Evolutionary conservation across 2,329 filamentous ascomycete species (phyloP), one percentile per base, ranked within the genome.

Genomic region (Trichoderma breve): DNA sequence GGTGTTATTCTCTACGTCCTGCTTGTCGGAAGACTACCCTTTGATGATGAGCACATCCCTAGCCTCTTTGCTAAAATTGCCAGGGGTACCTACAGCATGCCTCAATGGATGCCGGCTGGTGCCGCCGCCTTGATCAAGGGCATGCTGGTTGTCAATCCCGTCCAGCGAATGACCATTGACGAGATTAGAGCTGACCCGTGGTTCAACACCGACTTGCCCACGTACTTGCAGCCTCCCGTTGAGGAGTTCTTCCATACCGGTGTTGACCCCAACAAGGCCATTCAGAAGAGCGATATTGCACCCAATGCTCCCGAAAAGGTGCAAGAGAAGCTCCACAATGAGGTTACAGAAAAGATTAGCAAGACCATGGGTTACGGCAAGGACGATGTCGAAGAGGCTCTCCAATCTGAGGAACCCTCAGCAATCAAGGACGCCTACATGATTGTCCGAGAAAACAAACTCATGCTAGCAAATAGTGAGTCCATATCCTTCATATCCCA

Each of bases 381-480:
- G 80, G 92, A 92, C 73, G 96, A 99, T 84, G 95, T 99, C 68
- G 93, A 98, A 79, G 96, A 98, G 81, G 95, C 96, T 26, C 85
- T 99, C 74, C 92, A 92, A 78, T 94, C 94, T 71, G 91, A 96
- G 68, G 96, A 99, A 80, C 96, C 96, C 14, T 98, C 95, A 72
- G 95, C 96, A 12, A 98, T 99, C 86, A 99, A 99, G 83, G 96
- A 99, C 82, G 96, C 96, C 1, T 99, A 98, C 83, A 91, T 98
- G 83, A 99, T 99, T 80, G 94, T 99, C 30, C 90, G 95, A 68
- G 96, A 99, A 82, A 98, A 98, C 80, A 96, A 98, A 81, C 89
- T 98, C 80, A 98, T 98, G 95, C 93, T 95, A 81, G 91, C 91
- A 70, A 97, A 94, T 80, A 94, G 93, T 97, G 86, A 89, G 93